Base-by-base conservation (phyloP, 192 early-diverging fungal species). In the Backusella westeae region DNA sequence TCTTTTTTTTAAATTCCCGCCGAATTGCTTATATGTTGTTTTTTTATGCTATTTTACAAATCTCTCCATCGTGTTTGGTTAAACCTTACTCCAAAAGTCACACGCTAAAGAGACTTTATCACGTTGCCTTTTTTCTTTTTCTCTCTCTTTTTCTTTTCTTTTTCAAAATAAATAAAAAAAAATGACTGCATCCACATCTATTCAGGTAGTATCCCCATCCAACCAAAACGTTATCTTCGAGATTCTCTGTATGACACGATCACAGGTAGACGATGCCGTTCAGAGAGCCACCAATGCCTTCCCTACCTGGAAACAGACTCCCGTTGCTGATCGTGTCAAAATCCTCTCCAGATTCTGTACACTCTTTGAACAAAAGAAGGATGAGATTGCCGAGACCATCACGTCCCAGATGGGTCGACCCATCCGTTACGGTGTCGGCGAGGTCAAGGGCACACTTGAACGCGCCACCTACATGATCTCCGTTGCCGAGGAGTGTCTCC, bases 341-440 rank as follows among this genome's bases (percentile, higher is more conserved):
- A 71, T 91, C 34, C 78, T 88, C 1, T 46, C 77, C 14, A 82
- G 81, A 35, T 90, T 93, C 76, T 77, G 88, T 35, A 83, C 86
- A 4, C 63, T 84, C 14, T 88, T 95, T 78, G 84, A 87, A 1
- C 74, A 80, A 4, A 86, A 89, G 21, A 80, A 85, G 41, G 93
- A 91, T 49, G 83, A 83, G 5, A 76, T 93, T 8, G 86, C 85
- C 26, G 72, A 78, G 26, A 87, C 89, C 35, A 80, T 95, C 49
- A 80, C 91, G 0, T 78, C 77, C 35, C 88, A 92, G 44, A 94
- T 95, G 88, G 94, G 92, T 21, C 80, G 93, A 49, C 94, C 94
- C 10, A 71, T 88, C 26, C 75, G 83, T 17, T 93, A 92, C 59
- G 86, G 80, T 32, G 82, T 74, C 6, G 90, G 91, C n/a, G 94